Evolutionary conservation across 345 rosid species (phyloP), one percentile per base, ranked within the genome.

Genomic region (Arabis alpina): DNA sequence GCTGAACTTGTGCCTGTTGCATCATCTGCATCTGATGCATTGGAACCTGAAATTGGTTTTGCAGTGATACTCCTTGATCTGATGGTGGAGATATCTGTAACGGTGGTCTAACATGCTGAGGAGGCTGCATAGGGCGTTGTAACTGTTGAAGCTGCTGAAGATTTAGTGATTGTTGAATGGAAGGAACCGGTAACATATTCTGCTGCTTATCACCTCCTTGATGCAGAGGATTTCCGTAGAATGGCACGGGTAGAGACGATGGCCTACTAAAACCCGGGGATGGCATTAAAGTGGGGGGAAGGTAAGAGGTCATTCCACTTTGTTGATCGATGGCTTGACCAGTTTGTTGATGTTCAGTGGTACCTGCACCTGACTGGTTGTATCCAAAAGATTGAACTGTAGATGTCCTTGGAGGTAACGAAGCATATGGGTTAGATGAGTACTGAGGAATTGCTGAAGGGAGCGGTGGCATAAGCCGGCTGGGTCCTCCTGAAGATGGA

Each of bases 391-490:
- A 78, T 66, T 84, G 96, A 44, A 85, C 77, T 66, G 82, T 80
- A 45, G 86, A 80, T 67, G 89, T 65, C 65, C 90, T 94, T 8
- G 79, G 65, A 7, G 88, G 79, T 30, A 82, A 77, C 53, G 88
- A 58, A 74, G 81, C 83, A 73, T 84, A 92, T 39, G 93, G 83
- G 78, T 83, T 82, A 63, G 98, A 84, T 52, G 97, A 82, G 77
- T 86, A 88, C 19, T 96, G 99, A 68, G 93, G 92, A 30, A 89
- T 87, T 27, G 90, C 83, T 41, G 90, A 92, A 67, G 96, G 97
- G 76, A 84, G 93, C 7, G 95, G 92, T 19, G 92, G 91, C 68
- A 82, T 86, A 80, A 84, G 89, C 84, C 96, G 81, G 40, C 82
- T 72, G 68, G 92, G 83, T 81, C 91, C 89, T 78, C 89, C 79